phyloP scores from a whole-genome alignment of 495 filamentous ascomycete genomes.

The Aspergillus indologenus region DNA sequence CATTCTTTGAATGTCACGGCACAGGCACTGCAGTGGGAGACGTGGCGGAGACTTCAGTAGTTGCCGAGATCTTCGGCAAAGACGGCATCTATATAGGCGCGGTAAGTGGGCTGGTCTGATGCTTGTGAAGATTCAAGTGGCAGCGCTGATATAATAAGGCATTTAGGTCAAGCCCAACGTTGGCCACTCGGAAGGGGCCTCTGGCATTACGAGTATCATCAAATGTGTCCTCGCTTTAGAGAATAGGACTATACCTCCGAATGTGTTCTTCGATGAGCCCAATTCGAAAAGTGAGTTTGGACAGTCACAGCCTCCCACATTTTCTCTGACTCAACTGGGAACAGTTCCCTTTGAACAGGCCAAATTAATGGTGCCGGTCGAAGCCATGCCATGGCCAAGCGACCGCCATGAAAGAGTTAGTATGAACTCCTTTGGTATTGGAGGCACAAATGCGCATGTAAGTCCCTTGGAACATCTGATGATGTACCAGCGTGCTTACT shows the following conservation, averaged over 20 bases:
- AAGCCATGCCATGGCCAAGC: slow-evolving; percentile 31
- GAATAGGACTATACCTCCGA: slow-evolving; percentile 32
- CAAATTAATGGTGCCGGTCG: slow-evolving; percentile 23
- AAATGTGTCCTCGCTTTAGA: slow-evolving; percentile 35
- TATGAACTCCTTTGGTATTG: slow-evolving; percentile 36
- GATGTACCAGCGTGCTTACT: too few relatives aligned
- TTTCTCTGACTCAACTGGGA: not conserved
- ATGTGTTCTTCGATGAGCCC: slow-evolving; percentile 27
- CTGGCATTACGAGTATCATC: slow-evolving; percentile 34
- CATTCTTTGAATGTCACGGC: slow-evolving; percentile 50
- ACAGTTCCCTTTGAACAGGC: slow-evolving; percentile 28
- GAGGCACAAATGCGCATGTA: slow-evolving; percentile 17
- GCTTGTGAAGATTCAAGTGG: not conserved
- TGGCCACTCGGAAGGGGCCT: slow-evolving; percentile 39
- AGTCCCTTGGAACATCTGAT: too few relatives aligned
- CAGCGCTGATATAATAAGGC: not conserved
- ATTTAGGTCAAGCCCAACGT: slow-evolving; percentile 34
- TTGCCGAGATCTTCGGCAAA: slow-evolving; percentile 21
- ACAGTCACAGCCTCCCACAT: slow-evolving; percentile 11
- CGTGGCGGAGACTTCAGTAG: slow-evolving; percentile 20
- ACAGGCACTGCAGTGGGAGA: slow-evolving; percentile 49
- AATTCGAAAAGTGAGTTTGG: slow-evolving; percentile 25
- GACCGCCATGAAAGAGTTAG: slow-evolving; percentile 21
- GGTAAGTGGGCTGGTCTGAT: slow-evolving; percentile 2
- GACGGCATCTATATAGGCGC: slow-evolving; percentile 22